These are phyloP conservation scores for Apostasia ramifera DNA, from an alignment of 106 monocot species.

Conservation along the genomic window DNA sequence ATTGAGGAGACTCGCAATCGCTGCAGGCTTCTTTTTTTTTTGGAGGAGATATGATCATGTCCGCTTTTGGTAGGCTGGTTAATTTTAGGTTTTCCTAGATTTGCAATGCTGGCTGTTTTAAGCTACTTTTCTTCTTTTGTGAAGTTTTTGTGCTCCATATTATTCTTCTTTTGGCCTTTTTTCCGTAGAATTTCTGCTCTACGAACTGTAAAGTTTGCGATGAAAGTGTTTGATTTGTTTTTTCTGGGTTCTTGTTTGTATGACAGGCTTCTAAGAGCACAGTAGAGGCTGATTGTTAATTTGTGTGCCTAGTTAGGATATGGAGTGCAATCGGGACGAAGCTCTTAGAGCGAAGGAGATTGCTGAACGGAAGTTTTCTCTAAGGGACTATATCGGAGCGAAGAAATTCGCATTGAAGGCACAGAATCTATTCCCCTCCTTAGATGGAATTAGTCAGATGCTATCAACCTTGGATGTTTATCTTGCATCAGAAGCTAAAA, in stretches of 20 bases:
- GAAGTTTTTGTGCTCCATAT: background rate
- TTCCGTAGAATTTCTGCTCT: background rate
- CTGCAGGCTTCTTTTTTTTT: background rate
- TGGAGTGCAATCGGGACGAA: constrained; percentile 50
- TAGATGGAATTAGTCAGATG: constrained; percentile 18
- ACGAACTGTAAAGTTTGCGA: background rate
- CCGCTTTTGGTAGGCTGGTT: no score
- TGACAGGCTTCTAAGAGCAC: background rate
- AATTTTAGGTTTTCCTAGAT: background rate
- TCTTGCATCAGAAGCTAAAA: constrained; percentile 3
- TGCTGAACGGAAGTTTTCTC: constrained; percentile 31
- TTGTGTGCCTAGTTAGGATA: constrained; percentile 1
- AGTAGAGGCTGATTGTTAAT: background rate
- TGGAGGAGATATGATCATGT: no score
- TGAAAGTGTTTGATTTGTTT: background rate
- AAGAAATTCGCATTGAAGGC: constrained; percentile 49
- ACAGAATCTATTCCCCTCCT: constrained; percentile 46
- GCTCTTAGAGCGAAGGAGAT: constrained; percentile 50
- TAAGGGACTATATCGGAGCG: constrained; percentile 34
- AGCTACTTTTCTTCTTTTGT: background rate
- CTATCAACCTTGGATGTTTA: constrained; percentile 14
- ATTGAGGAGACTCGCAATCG: background rate
- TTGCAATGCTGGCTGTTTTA: constrained; percentile 1
- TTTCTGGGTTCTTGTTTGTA: background rate
- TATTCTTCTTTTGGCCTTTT: background rate